A percentile compares a stretch with the other conserved stretches of the same genome.
Evolutionary conservation across 108 stramenopile genomes (phyloP).

Genomic region (Cyclotella sp.): DNA sequence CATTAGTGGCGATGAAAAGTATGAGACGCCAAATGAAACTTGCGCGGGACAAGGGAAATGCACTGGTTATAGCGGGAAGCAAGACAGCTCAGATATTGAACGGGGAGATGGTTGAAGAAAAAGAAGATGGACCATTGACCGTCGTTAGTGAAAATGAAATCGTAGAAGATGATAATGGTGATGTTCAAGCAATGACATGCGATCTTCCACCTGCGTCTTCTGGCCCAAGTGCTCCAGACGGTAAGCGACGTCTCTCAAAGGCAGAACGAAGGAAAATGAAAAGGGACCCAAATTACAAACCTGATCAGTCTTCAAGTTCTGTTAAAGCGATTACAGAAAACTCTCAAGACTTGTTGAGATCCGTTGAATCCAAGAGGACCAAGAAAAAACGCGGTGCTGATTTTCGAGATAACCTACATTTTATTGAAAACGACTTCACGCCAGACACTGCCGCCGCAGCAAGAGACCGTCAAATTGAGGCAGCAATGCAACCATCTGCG

Average conservation of each 20-base stretch:
- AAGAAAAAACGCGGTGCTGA: conserved; percentile 66
- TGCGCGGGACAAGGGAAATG: conserved; percentile 78
- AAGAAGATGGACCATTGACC: conserved; percentile 1
- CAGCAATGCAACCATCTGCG: conserved; percentile 87
- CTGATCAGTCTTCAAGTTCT: neutral
- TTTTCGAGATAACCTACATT: conserved; percentile 85
- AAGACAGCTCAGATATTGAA: conserved; percentile 56
- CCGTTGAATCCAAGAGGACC: conserved; percentile 45
- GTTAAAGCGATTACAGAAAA: neutral
- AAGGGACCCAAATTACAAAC: conserved; percentile 59
- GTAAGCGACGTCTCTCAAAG: conserved; percentile 88
- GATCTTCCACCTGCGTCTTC: neutral
- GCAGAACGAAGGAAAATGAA: conserved; percentile 91
- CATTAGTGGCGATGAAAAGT: conserved; percentile 86
- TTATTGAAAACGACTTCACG: conserved; percentile 87
- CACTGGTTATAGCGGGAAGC: conserved; percentile 82
- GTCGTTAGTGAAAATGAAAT: conserved; percentile 9
- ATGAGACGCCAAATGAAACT: conserved; percentile 92
- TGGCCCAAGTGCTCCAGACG: conserved; percentile 4
- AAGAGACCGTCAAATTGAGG: conserved; percentile 79
- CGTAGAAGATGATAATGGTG: neutral
- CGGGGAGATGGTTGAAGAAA: conserved; percentile 48
- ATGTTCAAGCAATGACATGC: neutral
- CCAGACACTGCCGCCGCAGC: conserved; percentile 72
- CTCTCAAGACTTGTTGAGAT: neutral